Percentiles rank a stretch among this genome's conserved stretches.
These are phyloP conservation scores for Colletotrichum graminicola DNA, from an alignment of 2,329 filamentous ascomycete genomes.

Conservation along the genomic window DNA sequence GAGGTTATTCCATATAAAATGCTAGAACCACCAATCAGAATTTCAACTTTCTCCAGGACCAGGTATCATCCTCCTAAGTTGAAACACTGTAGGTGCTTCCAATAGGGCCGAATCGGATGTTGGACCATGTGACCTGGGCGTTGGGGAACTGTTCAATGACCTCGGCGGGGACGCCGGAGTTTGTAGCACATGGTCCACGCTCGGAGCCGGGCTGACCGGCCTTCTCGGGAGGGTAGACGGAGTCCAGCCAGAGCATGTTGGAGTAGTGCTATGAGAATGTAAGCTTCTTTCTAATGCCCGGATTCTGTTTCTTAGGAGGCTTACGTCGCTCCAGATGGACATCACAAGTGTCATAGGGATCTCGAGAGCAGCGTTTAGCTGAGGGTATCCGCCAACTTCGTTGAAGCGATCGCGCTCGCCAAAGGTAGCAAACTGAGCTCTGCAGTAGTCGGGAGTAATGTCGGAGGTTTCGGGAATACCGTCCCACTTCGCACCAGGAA, in stretches of 20 bases:
- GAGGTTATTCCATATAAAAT: background rate
- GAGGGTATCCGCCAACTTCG: slow-evolving; percentile 64
- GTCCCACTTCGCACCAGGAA: slow-evolving; percentile 43
- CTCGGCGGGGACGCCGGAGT: slow-evolving; percentile 58
- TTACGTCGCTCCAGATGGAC: slow-evolving; percentile 69
- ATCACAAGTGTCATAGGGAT: slow-evolving; percentile 73
- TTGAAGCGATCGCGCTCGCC: slow-evolving; percentile 64
- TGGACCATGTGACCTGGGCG: slow-evolving; percentile 60
- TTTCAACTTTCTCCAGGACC: background rate
- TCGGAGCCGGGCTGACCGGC: slow-evolving; percentile 54
- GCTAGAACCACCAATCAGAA: background rate
- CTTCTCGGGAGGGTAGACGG: slow-evolving; percentile 60
- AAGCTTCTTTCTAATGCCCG: background rate
- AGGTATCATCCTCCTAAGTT: background rate
- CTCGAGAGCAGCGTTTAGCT: slow-evolving; percentile 64
- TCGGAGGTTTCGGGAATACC: slow-evolving; percentile 68
- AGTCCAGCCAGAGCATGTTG: slow-evolving; percentile 76
- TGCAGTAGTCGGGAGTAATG: slow-evolving; percentile 68
- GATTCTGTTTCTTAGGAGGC: background rate
- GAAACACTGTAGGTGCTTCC: slow-evolving; percentile 52
- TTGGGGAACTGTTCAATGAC: slow-evolving; percentile 56
- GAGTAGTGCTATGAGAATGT: slow-evolving; percentile 58
- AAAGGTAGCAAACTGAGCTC: slow-evolving; percentile 65
- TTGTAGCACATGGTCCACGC: slow-evolving; percentile 60
- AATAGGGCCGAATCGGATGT: slow-evolving; percentile 63